Base-by-base conservation (phyloP, 768 basidiomycete species). In the Lactarius hatsudake region DNA sequence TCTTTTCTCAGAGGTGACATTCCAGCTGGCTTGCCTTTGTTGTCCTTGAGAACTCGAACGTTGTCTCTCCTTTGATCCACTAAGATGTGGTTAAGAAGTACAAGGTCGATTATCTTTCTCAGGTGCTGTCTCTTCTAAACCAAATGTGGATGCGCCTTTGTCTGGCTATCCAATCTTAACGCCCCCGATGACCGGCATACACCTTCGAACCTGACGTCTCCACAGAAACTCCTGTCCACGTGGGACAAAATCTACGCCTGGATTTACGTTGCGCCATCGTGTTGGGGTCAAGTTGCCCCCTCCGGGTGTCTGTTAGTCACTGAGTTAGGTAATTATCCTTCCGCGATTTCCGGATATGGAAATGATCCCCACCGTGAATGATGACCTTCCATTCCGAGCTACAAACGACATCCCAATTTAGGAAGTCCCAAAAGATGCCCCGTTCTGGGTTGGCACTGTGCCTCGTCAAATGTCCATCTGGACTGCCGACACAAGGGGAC, bases 401-500 rank as follows among this genome's bases (percentile, higher is more conserved):
- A 71, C 61, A 71, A 71, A 62, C 64, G 15, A 65, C n/a, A 1
- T 2, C 10, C 70, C 43, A 13, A 15, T 65, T 65, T 58, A 45
- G 70, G 69, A 68, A 70, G 53, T 45, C 13, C 58, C 13, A 65
- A 63, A 38, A 48, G 63, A 26, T n/a, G 45, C 26, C 38, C 56
- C 38, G 26, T 68, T 64, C 48, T 32, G 42, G 48, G 51, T 45
- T 54, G 28, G 40, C 23, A 34, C 32, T 18, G 6, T 17, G n/a
- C n/a, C 26, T 28, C 6, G 59, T 57, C 26, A 62, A 20, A 45
- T 28, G 4, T 45, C 38, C 42, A 30, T 42, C 10, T 34, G 12
- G 32, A 10, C 43, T 20, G 38, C 69, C 54, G 43, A 45, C 36
- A 71, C 64, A 71, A 69, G 64, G 70, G 70, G 64, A 71, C 32